A percentile compares a stretch with the other conserved stretches of the same genome.
Evolutionary conservation across 805 yeast genomes (phyloP).

Genomic region (Hanseniaspora vineae): DNA sequence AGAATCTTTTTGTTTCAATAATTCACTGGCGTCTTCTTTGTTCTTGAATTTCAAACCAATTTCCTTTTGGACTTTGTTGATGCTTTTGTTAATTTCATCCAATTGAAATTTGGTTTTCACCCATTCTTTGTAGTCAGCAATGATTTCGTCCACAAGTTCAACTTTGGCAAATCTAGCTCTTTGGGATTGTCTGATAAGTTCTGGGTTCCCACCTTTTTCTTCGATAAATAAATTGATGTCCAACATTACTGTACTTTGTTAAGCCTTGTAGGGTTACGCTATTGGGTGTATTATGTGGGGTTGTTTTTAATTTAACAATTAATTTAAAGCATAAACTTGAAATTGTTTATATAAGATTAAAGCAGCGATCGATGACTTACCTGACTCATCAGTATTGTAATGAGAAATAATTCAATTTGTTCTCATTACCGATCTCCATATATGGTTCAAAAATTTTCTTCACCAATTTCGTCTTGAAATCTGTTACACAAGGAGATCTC

Average conservation of each 20-base stretch:
- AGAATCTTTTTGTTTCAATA: slow-evolving; percentile 69
- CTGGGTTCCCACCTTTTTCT: slow-evolving; percentile 96
- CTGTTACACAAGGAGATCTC: no score
- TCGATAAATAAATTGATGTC: slow-evolving; percentile 86
- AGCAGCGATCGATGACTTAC: no score
- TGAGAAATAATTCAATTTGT: no score
- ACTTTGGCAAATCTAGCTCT: slow-evolving; percentile 89
- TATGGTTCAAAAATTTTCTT: no score
- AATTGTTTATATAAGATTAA: no score
- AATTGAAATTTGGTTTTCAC: slow-evolving; percentile 77
- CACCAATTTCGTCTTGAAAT: no score
- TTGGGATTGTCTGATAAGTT: slow-evolving; percentile 75
- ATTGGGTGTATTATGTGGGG: not conserved
- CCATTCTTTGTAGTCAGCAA: slow-evolving; percentile 86
- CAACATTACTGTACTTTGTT: slow-evolving; percentile 41
- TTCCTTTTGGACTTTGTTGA: slow-evolving; percentile 83
- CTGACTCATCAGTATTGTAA: no score
- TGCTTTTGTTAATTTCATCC: slow-evolving; percentile 79
- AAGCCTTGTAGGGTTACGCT: slow-evolving; percentile 1
- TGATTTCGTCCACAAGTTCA: slow-evolving; percentile 91
- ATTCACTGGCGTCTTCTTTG: slow-evolving; percentile 85
- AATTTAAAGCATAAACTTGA: no score
- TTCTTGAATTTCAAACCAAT: slow-evolving; percentile 87
- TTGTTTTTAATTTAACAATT: no score
- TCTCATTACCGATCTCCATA: no score